A percentile compares a stretch with the other conserved stretches of the same genome.
Conservation (phyloP, 2,329 filamentous ascomycete genomes). For the Aspergillus sp. region DNA sequence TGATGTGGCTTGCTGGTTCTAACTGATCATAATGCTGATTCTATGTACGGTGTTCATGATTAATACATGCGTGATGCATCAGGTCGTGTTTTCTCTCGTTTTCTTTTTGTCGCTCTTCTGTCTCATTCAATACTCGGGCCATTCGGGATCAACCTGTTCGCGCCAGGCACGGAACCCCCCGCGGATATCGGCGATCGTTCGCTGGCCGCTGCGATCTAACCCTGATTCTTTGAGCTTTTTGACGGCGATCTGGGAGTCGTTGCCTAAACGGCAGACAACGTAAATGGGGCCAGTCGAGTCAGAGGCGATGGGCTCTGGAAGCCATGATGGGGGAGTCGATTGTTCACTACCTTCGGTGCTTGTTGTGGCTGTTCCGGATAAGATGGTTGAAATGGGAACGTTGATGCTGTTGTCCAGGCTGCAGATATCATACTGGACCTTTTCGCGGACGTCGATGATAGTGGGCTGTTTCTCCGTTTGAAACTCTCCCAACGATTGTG, state of each 20-base stretch:
- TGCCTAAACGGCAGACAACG: conserved; percentile 50
- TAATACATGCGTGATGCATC: not conserved
- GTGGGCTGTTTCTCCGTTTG: conserved; percentile 45
- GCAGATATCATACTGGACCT: conserved; percentile 80
- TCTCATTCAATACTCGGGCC: conserved; percentile 37
- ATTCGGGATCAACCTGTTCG: conserved; percentile 41
- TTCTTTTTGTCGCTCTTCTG: not conserved
- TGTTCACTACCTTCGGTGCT: conserved; percentile 2
- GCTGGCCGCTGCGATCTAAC: conserved; percentile 31
- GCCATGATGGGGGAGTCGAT: conserved; percentile 24
- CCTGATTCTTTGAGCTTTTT: conserved; percentile 41
- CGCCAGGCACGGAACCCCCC: conserved; percentile 46
- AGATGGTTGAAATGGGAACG: conserved; percentile 45
- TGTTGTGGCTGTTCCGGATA: conserved; percentile 23
- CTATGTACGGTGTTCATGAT: not conserved
- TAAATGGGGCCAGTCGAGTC: conserved; percentile 37
- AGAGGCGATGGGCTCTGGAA: conserved; percentile 26
- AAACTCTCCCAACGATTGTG: conserved; percentile 2
- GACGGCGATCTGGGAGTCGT: conserved; percentile 50
- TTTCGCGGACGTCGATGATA: conserved; percentile 80
- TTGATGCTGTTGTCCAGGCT: conserved; percentile 72
- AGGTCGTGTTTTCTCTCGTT: not conserved
- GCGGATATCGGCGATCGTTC: conserved; percentile 42
- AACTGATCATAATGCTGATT: not conserved
- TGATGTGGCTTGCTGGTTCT: conserved; percentile 2